phyloP scores from a whole-genome alignment of 352 stramenopile species.

The Phytophthora sp. region DNA sequence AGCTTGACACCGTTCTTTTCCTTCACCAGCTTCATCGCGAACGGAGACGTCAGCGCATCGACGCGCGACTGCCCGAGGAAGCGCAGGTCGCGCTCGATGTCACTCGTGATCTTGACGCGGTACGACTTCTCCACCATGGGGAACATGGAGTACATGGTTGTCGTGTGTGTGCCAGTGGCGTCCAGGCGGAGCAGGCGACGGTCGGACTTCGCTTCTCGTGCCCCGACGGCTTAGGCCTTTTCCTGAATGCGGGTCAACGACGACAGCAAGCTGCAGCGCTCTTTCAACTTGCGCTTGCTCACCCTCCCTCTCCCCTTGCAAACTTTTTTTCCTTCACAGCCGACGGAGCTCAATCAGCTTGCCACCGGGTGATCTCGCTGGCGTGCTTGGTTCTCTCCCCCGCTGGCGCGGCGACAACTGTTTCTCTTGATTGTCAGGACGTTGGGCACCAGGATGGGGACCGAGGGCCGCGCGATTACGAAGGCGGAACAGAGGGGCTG shows the following conservation, averaged over 20 bases:
- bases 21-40: constrained; percentile 82
- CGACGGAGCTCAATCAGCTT: constrained; percentile 17
- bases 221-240: constrained; percentile 17
- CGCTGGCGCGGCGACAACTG: constrained; percentile 13
- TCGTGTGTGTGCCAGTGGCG: neutral
- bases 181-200: neutral
- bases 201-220: no score
- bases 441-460: constrained; percentile 15
- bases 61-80: constrained; percentile 85
- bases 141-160: constrained; percentile 77
- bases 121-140: constrained; percentile 87
- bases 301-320: constrained; percentile 21
- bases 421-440: constrained; percentile 20
- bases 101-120: constrained; percentile 72
- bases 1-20: constrained; percentile 75
- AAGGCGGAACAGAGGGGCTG: neutral
- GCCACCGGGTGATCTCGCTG: neutral
- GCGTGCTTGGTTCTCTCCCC: constrained; percentile 23
- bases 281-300: no score
- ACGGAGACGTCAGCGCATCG: constrained; percentile 80
- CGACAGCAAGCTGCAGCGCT: no score
- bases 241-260: constrained; percentile 19
- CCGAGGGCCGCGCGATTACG: neutral
- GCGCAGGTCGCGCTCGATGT: constrained; percentile 85
- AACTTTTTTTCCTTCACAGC: constrained; percentile 16